These are phyloP conservation scores for Aspergillus hiratsukae DNA, from an alignment of 2,329 filamentous ascomycete species.

Conservation along the genomic window DNA sequence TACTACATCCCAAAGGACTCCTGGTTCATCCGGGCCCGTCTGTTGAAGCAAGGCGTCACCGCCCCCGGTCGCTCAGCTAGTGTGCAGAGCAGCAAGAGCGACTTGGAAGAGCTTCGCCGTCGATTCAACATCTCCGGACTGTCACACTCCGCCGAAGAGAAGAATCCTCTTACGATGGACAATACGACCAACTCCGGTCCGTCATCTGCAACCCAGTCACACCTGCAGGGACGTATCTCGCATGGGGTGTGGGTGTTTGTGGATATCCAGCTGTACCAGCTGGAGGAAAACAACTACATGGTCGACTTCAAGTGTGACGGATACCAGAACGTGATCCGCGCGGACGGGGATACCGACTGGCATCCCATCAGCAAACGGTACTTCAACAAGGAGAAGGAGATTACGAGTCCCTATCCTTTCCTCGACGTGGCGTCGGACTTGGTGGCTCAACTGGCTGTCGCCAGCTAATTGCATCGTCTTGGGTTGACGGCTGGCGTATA, in stretches of 20 bases:
- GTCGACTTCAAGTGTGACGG: slow-evolving; percentile 99
- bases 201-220: slow-evolving; percentile 33
- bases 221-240: slow-evolving; percentile 41
- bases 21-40: slow-evolving; percentile 89
- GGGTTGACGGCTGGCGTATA: not conserved
- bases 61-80: slow-evolving; percentile 43
- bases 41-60: slow-evolving; percentile 74
- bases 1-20: slow-evolving; percentile 90
- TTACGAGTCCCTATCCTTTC: slow-evolving; percentile 92
- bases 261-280: slow-evolving; percentile 92
- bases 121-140: slow-evolving; percentile 34
- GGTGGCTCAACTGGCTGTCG: slow-evolving; percentile 88
- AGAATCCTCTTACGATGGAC: slow-evolving; percentile 28
- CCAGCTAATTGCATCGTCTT: slow-evolving; percentile 47
- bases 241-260: slow-evolving; percentile 88
- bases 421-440: slow-evolving; percentile 87
- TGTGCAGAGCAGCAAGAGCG: slow-evolving; percentile 37
- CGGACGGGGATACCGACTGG: slow-evolving; percentile 41
- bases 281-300: slow-evolving; percentile 87
- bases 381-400: slow-evolving; percentile 80
- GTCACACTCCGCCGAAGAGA: slow-evolving; percentile 31
- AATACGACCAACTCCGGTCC: slow-evolving; percentile 29
- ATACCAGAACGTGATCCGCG: slow-evolving; percentile 79
- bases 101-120: slow-evolving; percentile 39
- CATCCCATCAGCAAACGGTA: slow-evolving; percentile 46